These are phyloP conservation scores for Penicillium vulpinum DNA, from an alignment of 2,329 filamentous ascomycete species.

Conservation along the genomic window DNA sequence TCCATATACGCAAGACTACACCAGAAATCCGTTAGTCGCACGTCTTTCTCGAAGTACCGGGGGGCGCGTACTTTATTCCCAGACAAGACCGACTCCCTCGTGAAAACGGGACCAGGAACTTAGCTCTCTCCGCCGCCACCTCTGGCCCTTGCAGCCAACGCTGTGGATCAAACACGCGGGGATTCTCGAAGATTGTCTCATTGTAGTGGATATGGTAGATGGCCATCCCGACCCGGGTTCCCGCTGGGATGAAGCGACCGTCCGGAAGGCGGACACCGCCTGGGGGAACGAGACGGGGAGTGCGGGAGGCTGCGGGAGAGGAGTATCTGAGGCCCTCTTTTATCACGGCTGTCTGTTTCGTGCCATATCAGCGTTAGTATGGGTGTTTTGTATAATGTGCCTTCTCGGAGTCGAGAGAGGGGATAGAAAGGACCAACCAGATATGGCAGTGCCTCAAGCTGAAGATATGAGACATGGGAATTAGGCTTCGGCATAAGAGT, in stretches of 20 bases:
- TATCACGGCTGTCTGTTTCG: background rate
- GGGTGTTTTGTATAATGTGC: background rate
- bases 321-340: background rate
- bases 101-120: background rate
- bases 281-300: background rate
- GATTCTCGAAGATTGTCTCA: background rate
- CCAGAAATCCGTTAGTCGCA: background rate
- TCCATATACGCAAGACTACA: background rate
- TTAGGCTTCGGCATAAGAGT: background rate
- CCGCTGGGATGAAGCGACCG: background rate
- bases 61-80: background rate
- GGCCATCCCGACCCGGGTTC: background rate
- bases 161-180: background rate
- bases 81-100: background rate
- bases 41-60: background rate
- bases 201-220: background rate
- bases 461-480: background rate
- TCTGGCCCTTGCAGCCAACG: background rate
- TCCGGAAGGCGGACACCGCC: background rate
- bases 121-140: background rate
- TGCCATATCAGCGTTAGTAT: background rate
- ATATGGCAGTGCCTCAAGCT: background rate
- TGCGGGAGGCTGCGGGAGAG: background rate
- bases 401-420: background rate
- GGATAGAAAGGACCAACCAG: background rate